Base-by-base conservation (phyloP, 768 basidiomycete genomes). In the Cyclocybe aegerita region DNA sequence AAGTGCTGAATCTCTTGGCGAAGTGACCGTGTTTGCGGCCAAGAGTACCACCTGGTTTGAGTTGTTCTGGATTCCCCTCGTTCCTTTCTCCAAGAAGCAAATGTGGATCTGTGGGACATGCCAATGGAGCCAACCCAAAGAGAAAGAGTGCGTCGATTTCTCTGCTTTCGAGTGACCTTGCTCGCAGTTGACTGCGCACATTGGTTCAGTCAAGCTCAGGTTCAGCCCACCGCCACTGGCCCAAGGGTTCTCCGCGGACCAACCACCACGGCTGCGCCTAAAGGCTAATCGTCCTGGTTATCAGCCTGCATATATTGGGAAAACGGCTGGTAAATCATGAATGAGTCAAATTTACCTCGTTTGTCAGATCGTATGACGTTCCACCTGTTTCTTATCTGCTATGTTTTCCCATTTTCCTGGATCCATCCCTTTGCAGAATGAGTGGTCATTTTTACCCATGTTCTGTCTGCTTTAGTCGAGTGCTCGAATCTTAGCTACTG, bases 71-170 rank as follows among this genome's bases (percentile, higher is more conserved):
- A 74, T 91, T 10, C 88, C 85, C 16, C 67, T 91, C 49, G 65
- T 90, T 38, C 88, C 88, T 1, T 69, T 89, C 58, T 76, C 66
- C 16, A 77, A 77, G 42, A 78, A 78, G 47, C 79, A 78, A 47
- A 68, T 90, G 44, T 89, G 88, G 85, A 61, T 84, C 50, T 91
- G 88, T 65, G 73, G 73, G 16, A 87, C 85, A 52, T 91, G 88
- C 61, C 81, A 84, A 49, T 86, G 86, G 76, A 75, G 40, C 23
- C 53, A 60, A 41, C 30, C 71, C 51, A 73, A 78, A 8, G 74
- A 76, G 2, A 70, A 76, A 77, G 58, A 64, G 70, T 50, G 77
- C 75, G 84, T 85, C 45, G 56, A 79, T 65, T 47, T 41, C 15
- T 15, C 7, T 30, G 10, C 10, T 36, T 31, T 30, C 15, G 46